Conservation (phyloP, 805 yeast species). For the Spencermartinsiella europaea region DNA sequence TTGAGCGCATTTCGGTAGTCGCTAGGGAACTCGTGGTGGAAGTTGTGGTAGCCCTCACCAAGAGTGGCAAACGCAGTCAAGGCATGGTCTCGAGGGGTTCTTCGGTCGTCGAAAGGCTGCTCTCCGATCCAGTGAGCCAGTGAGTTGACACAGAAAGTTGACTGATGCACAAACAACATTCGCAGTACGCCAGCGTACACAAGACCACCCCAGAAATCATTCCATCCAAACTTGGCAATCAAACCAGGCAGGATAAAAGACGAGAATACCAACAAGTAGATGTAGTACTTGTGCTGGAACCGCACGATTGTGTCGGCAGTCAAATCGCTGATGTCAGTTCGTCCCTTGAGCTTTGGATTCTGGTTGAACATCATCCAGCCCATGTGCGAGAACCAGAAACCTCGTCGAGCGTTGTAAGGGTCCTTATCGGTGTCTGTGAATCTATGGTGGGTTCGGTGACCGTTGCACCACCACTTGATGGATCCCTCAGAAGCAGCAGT, state of each 20-base stretch:
- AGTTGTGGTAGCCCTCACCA: conserved; percentile 91
- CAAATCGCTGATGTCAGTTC: conserved; percentile 64
- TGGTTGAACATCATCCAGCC: conserved; percentile 81
- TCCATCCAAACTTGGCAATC: conserved; percentile 63
- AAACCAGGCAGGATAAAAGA: conserved; percentile 60
- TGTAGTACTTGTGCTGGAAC: conserved; percentile 72
- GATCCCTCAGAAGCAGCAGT: conserved; percentile 73
- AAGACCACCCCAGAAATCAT: conserved; percentile 71
- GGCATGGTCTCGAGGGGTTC: conserved; percentile 67
- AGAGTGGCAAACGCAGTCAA: conserved; percentile 61
- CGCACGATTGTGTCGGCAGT: conserved; percentile 50
- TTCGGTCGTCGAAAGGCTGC: conserved; percentile 67
- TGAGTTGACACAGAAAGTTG: conserved; percentile 72
- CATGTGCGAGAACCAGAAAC: conserved; percentile 75
- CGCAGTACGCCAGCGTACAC: conserved; percentile 75
- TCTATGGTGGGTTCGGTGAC: conserved; percentile 88
- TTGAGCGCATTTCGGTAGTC: conserved; percentile 76
- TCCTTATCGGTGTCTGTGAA: conserved; percentile 84
- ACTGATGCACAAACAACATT: conserved; percentile 70
- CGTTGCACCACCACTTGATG: conserved; percentile 70
- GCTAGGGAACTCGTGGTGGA: conserved; percentile 92
- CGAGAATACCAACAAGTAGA: conserved; percentile 44
- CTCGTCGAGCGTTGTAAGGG: conserved; percentile 79
- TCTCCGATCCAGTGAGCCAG: conserved; percentile 75
- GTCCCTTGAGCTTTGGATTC: conserved; percentile 55